A percentile compares a stretch with the other conserved stretches of the same genome.
phyloP scores from a whole-genome alignment of 73 alveolate genomes.

The Paramecium sexaurelia region DNA sequence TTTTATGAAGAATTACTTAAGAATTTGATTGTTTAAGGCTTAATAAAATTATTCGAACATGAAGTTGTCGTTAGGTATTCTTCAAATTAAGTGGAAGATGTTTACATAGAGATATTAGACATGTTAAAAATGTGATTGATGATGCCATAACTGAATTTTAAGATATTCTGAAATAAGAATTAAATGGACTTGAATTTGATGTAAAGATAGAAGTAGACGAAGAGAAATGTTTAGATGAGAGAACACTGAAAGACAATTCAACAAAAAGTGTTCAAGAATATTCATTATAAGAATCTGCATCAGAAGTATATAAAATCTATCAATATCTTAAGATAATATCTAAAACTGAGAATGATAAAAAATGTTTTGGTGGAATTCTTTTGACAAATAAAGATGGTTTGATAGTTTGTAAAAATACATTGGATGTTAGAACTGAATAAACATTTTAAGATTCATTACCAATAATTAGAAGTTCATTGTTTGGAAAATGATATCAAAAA shows the following conservation, averaged over 20 bases:
- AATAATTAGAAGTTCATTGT: conserved; percentile 19
- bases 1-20: conserved; percentile 60
- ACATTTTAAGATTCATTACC: conserved; percentile 59
- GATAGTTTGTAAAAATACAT: conserved; percentile 60
- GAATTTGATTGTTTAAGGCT: conserved; percentile 57
- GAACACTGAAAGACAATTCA: conserved; percentile 16
- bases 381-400: conserved; percentile 53
- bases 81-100: background rate
- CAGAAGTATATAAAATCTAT: background rate
- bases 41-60: conserved; percentile 55
- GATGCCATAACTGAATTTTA: conserved; percentile 51
- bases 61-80: conserved; percentile 49
- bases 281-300: background rate
- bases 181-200: conserved; percentile 18
- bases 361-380: conserved; percentile 59
- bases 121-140: background rate
- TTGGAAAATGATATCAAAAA: background rate
- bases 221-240: conserved; percentile 53
- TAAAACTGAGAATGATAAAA: conserved; percentile 61
- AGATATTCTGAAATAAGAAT: conserved; percentile 16
- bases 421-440: conserved; percentile 58
- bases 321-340: background rate
- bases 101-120: conserved; percentile 16
- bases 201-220: conserved; percentile 15
- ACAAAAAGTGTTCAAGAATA: background rate